Percentiles rank a stretch among this genome's conserved stretches.
phyloP scores from a whole-genome alignment of 1,284 basidiomycete species.

The Heterobasidion parviporum region DNA sequence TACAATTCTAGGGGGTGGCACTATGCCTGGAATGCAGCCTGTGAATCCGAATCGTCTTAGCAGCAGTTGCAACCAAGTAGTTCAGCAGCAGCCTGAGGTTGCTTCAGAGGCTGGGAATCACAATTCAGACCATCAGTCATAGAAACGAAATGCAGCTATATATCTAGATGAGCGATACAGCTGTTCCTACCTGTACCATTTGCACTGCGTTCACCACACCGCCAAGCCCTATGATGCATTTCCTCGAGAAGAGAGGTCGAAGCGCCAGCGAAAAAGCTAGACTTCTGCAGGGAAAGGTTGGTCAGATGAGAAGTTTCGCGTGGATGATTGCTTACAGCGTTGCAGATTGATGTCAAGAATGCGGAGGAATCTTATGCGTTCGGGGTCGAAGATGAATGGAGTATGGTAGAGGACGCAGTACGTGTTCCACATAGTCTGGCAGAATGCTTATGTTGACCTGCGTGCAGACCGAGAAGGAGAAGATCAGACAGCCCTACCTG shows the following conservation, averaged over 20 bases:
- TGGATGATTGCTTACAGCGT: neutral
- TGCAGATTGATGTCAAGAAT: neutral
- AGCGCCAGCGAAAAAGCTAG: neutral
- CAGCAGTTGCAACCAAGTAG: neutral
- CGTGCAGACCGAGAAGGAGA: neutral
- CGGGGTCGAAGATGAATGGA: neutral
- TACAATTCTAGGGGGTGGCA: no score
- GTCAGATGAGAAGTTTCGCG: neutral
- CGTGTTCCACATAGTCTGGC: neutral
- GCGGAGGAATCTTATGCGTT: neutral
- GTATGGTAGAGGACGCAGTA: neutral
- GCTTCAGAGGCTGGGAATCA: neutral
- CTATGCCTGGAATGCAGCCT: no score
- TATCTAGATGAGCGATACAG: no score
- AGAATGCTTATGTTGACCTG: neutral
- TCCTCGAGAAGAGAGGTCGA: neutral
- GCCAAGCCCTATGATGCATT: neutral
- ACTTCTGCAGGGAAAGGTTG: neutral
- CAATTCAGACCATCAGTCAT: neutral
- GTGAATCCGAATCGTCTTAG: no score
- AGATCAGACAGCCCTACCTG: neutral
- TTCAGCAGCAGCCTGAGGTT: no score
- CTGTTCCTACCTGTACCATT: neutral
- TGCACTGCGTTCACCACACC: neutral
- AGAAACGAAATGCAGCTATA: no score